phyloP scores from a whole-genome alignment of 2,329 filamentous ascomycete genomes.

The Diaporthe sp. region DNA sequence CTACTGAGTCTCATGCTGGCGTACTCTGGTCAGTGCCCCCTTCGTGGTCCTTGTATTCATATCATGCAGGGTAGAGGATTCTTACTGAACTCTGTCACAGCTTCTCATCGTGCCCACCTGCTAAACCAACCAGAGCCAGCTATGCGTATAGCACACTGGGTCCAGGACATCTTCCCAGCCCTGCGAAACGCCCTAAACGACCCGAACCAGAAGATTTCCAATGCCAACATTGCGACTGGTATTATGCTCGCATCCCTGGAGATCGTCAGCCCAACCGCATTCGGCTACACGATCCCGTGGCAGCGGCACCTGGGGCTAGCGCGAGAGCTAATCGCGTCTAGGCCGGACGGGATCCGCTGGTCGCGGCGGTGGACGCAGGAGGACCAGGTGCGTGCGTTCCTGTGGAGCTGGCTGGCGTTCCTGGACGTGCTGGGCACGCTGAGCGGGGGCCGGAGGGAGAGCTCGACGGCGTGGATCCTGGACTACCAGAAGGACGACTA shows the following conservation, averaged over 20 bases:
- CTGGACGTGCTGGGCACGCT: constrained; percentile 84
- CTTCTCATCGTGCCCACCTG: constrained; percentile 84
- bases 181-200: constrained; percentile 77
- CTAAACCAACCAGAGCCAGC: constrained; percentile 80
- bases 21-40: constrained; percentile 69
- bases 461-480: constrained; percentile 64
- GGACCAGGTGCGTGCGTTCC: constrained; percentile 77
- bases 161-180: constrained; percentile 82
- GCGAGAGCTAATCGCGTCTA: constrained; percentile 79
- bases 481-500: constrained; percentile 65
- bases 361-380: constrained; percentile 62
- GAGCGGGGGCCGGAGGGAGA: constrained; percentile 68
- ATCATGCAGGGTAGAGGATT: constrained; percentile 6
- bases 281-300: constrained; percentile 86
- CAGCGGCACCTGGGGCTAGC: constrained; percentile 83
- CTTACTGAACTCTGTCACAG: constrained; percentile 50
- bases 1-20: constrained; percentile 83
- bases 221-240: constrained; percentile 82
- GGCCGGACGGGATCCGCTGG: constrained; percentile 62
- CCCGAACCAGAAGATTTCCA: constrained; percentile 74
- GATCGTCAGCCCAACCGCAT: constrained; percentile 85
- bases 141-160: constrained; percentile 84
- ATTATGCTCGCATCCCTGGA: constrained; percentile 89
- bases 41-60: too few relatives aligned
- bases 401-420: constrained; percentile 87